Evolutionary conservation across 2,329 filamentous ascomycete genomes (phyloP).

Genomic region (Neopestalotiopsis clavispora): DNA sequence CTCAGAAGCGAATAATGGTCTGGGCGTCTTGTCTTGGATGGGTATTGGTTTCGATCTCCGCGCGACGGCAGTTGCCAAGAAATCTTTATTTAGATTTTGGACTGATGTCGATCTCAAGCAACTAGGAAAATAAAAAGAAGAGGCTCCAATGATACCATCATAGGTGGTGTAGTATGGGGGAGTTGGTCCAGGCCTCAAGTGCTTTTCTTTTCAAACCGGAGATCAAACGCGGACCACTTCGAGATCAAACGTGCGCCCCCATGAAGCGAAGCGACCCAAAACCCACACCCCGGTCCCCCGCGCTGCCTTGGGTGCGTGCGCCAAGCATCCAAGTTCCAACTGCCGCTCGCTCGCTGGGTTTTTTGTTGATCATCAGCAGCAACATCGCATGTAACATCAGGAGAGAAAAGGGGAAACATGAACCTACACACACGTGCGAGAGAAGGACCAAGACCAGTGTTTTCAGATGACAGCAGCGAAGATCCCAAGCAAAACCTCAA

Average conservation of each 20-base stretch:
- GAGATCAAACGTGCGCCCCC: constrained; percentile 10
- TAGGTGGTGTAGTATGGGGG: background rate
- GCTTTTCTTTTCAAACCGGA: constrained; percentile 7
- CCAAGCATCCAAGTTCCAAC: constrained; percentile 1
- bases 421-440: background rate
- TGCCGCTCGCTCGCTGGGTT: background rate
- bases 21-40: too few species aligned
- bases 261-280: background rate
- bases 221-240: constrained; percentile 17
- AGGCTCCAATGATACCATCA: background rate
- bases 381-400: background rate
- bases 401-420: background rate
- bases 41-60: background rate
- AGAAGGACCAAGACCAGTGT: background rate
- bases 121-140: background rate
- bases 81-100: background rate
- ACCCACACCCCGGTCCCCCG: background rate
- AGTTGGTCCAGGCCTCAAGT: background rate
- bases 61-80: background rate
- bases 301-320: background rate
- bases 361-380: background rate
- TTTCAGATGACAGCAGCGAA: background rate
- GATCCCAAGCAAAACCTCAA: background rate
- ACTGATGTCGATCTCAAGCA: background rate
- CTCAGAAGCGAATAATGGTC: background rate